Evolutionary conservation across 768 basidiomycete species (phyloP), one percentile per base, ranked within the genome.

Genomic region (Lyophyllum decastes): DNA sequence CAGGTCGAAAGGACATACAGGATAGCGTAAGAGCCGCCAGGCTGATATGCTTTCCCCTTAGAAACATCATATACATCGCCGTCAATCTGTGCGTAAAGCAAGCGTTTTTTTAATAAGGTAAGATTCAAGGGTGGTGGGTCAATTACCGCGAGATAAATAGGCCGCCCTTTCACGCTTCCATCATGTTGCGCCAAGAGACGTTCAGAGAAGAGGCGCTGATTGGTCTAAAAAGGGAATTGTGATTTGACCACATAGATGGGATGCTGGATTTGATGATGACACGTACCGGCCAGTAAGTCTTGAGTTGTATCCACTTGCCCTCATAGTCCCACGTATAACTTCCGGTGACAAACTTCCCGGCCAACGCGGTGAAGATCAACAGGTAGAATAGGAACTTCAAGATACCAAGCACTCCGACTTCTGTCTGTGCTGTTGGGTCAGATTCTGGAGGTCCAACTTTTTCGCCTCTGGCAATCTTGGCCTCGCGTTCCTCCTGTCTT

Each of bases 51-150:
- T 57, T 80, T 77, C 63, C 86, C 87, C 59, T 82, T 80, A n/a
- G 88, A 84, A 52, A 98, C 95, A 67, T 98, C 95, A 73, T 87
- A 98, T 8, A 98, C 93, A 52, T 91, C 90, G 12, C 92, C 91
- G 68, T 94, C 92, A 69, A 98, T 90, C 92, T 94, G 68, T 56
- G 34, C 55, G 58, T 64, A 22, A 33, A 21, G 30, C 16, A 2
- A 21, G 19, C 19, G 21, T 35, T 30, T 35, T 19, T 6, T 11
- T 1, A 14, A 14, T 24, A 52, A 38, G 21, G 38, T 51, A 14
- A 51, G 16, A 22, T 5, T 24, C 17, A 51, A 51, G 3, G 12
- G 24, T n/a, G 35, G 8, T 14, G 38, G 2, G 8, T 30, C 49
- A 55, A 87, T 69, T 73, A 91, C 92, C 57, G 94, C 95, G 47